Evolutionary conservation across 2,329 filamentous ascomycete species (phyloP).

Genomic region (Sporothrix variecibatus): DNA sequence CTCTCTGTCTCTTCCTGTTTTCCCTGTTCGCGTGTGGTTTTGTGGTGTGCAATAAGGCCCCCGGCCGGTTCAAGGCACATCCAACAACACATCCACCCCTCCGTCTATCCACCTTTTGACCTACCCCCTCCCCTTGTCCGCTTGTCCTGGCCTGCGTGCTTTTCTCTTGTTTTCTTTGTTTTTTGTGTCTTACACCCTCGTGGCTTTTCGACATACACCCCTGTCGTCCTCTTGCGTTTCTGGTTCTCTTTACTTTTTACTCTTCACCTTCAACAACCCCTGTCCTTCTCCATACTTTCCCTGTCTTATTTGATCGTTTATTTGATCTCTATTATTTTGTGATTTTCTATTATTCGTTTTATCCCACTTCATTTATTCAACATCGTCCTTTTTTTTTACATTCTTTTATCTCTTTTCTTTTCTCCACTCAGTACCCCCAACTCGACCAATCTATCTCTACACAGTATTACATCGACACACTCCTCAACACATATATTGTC

Average conservation of each 20-base stretch:
- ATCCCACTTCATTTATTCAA: neutral
- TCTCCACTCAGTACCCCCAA: neutral
- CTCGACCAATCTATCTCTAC: neutral
- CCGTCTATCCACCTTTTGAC: neutral
- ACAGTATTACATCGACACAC: neutral
- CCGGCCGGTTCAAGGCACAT: neutral
- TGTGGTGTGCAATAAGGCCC: slow-evolving; percentile 14
- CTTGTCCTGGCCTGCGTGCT: slow-evolving; percentile 1
- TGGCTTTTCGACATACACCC: neutral
- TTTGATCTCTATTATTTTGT: slow-evolving; percentile 3
- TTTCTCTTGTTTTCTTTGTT: neutral
- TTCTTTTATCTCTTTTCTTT: neutral
- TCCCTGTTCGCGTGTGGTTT: neutral
- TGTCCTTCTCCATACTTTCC: neutral
- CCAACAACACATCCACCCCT: neutral
- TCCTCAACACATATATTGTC: neutral
- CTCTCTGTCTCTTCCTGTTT: neutral
- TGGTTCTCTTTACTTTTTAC: neutral
- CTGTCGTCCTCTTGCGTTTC: neutral
- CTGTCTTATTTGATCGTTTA: neutral
- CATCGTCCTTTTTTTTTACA: neutral
- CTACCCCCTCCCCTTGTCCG: neutral
- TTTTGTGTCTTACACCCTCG: neutral
- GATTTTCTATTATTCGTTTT: neutral
- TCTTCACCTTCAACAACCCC: neutral